Evolutionary conservation across 2,329 filamentous ascomycete genomes (phyloP).

Genomic region (Verruconis gallopava): DNA sequence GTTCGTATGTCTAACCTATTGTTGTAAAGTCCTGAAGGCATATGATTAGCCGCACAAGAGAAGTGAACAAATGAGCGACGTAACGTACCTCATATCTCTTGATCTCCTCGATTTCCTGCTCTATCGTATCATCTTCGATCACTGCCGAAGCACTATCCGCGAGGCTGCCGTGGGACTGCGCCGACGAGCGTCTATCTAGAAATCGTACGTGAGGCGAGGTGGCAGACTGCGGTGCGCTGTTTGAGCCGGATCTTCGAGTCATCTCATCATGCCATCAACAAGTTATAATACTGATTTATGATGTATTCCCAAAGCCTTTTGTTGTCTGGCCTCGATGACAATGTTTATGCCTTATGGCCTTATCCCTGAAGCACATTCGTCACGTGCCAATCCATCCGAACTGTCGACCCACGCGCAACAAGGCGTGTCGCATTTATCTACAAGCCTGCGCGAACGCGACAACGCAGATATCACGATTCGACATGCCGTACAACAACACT

Average conservation of each 20-base stretch:
- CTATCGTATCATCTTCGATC: slow-evolving; percentile 52
- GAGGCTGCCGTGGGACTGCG: slow-evolving; percentile 38
- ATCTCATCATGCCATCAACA: slow-evolving; percentile 34
- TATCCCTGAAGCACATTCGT: too few relatives aligned
- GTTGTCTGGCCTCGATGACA: too few relatives aligned
- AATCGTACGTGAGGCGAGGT: slow-evolving; percentile 43
- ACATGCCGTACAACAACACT: slow-evolving; percentile 83
- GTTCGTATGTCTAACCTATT: slow-evolving; percentile 45
- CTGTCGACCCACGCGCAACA: too few relatives aligned
- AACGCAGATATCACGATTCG: slow-evolving; percentile 11
- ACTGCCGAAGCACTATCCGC: not conserved
- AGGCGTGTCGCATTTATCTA: slow-evolving; percentile 2
- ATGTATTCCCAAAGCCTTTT: too few relatives aligned
- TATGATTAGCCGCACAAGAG: not conserved
- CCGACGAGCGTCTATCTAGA: slow-evolving; percentile 54
- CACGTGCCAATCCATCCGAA: too few relatives aligned
- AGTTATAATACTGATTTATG: too few relatives aligned
- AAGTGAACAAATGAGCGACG: not conserved
- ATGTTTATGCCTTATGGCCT: too few relatives aligned
- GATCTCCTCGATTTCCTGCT: slow-evolving; percentile 94
- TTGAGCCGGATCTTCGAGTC: slow-evolving; percentile 26
- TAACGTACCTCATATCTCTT: slow-evolving; percentile 73
- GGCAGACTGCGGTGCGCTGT: slow-evolving; percentile 21
- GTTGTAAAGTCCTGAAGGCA: slow-evolving; percentile 78
- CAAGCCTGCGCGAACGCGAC: slow-evolving; percentile 1